Percentiles rank a stretch among this genome's conserved stretches.
phyloP scores from a whole-genome alignment of 2,329 filamentous ascomycete genomes.

The Claviceps capensis region DNA sequence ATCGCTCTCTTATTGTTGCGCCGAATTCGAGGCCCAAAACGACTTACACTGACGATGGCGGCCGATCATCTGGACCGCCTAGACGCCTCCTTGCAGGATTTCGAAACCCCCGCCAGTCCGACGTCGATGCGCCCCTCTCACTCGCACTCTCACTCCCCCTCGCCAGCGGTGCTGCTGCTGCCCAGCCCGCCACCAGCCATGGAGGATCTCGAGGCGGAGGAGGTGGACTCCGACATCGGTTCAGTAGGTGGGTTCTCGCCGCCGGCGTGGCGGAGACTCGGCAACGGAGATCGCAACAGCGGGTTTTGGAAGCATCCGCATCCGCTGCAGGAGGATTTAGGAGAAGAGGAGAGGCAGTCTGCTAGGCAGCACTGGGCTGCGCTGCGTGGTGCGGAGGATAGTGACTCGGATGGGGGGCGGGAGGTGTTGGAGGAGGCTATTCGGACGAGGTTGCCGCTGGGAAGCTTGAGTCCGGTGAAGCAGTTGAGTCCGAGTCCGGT shows the following conservation, averaged over 20 bases:
- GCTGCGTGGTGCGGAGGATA: background rate
- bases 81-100: constrained; percentile 41
- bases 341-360: background rate
- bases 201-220: constrained; percentile 22
- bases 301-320: constrained; percentile 38
- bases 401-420: constrained; percentile 13
- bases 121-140: constrained; percentile 17
- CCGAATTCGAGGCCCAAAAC: too few species aligned
- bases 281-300: constrained; percentile 43
- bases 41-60: constrained; percentile 6
- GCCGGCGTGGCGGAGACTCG: constrained; percentile 46
- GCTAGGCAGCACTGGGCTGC: background rate
- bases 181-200: constrained; percentile 21
- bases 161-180: constrained; percentile 9
- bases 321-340: constrained; percentile 1
- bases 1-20: constrained; percentile 18
- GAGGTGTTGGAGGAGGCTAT: constrained; percentile 37
- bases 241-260: constrained; percentile 46
- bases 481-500: constrained; percentile 32
- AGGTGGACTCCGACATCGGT: constrained; percentile 25
- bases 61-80: constrained; percentile 26
- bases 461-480: constrained; percentile 42
- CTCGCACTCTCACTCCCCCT: too few species aligned
- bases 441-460: constrained; percentile 39
- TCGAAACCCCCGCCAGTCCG: constrained; percentile 34